Percentiles rank a stretch among this genome's conserved stretches.
These are phyloP conservation scores for Alternaria sp. DNA, from an alignment of 2,329 filamentous ascomycete species.

Conservation along the genomic window DNA sequence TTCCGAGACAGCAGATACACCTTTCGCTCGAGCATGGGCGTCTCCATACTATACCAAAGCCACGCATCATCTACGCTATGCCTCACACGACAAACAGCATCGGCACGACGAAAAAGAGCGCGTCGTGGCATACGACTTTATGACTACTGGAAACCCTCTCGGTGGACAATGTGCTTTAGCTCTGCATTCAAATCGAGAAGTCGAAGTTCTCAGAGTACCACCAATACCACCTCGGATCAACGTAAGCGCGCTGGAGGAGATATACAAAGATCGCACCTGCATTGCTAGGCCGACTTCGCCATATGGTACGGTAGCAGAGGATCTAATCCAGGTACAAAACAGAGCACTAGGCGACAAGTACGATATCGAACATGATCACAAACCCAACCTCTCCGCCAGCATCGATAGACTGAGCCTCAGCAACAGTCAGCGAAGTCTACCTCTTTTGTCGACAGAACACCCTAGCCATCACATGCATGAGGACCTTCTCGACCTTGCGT, in stretches of 20 bases:
- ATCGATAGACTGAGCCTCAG: conserved; percentile 42
- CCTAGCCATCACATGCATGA: conserved; percentile 47
- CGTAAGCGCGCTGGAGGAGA: conserved; percentile 53
- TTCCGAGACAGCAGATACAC: conserved; percentile 24
- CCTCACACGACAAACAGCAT: conserved; percentile 54
- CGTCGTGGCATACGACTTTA: conserved; percentile 67
- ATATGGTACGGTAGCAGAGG: conserved; percentile 42
- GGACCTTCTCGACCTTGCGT: conserved; percentile 44
- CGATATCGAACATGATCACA: conserved; percentile 27
- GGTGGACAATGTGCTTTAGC: conserved; percentile 61
- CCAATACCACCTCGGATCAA: conserved; percentile 50
- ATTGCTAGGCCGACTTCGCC: conserved; percentile 39
- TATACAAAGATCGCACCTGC: conserved; percentile 44
- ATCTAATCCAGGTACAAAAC: conserved; percentile 43
- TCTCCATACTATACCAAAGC: conserved; percentile 54
- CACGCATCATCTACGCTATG: conserved; percentile 51
- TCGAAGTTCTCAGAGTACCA: conserved; percentile 58
- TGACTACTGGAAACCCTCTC: conserved; percentile 53
- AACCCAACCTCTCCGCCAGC: conserved; percentile 32
- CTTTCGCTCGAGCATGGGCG: conserved; percentile 45
- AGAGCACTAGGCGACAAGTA: conserved; percentile 37
- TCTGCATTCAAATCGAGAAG: conserved; percentile 58
- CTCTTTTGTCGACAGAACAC: conserved; percentile 30
- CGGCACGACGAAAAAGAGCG: conserved; percentile 55
- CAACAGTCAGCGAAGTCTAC: conserved; percentile 39